Conservation (phyloP, 2,329 filamentous ascomycete species). For the Simplicillium sp. region DNA sequence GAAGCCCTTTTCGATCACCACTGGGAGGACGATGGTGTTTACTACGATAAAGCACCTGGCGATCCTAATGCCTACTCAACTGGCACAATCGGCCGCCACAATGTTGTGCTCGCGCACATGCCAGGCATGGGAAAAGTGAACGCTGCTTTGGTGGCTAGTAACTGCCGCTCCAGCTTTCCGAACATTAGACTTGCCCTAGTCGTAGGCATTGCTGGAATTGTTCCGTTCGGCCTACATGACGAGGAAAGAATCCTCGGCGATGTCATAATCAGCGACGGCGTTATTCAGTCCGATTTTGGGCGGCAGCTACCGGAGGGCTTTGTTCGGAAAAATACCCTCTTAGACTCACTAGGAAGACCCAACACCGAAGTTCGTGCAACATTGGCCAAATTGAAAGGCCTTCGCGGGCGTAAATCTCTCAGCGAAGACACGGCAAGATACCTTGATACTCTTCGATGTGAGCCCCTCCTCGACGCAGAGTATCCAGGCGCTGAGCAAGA, state of each 20-base stretch:
- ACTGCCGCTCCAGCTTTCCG: constrained; percentile 8
- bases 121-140: constrained; percentile 16
- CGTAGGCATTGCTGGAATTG: constrained; percentile 12
- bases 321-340: constrained; percentile 10
- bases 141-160: constrained; percentile 11
- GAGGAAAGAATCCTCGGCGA: constrained; percentile 16
- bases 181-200: constrained; percentile 12
- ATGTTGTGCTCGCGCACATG: constrained; percentile 19
- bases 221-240: constrained; percentile 6
- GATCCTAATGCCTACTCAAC: constrained; percentile 18
- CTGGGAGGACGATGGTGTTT: constrained; percentile 4
- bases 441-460: constrained; percentile 1
- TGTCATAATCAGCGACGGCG: constrained; percentile 16
- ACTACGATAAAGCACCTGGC: constrained; percentile 11
- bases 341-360: constrained; percentile 10
- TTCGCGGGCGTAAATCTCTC: constrained; percentile 6
- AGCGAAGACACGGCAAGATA: constrained; percentile 3
- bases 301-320: constrained; percentile 12
- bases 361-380: constrained; percentile 11
- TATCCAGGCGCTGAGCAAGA: constrained; percentile 18
- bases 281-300: constrained; percentile 20
- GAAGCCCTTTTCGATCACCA: constrained; percentile 2
- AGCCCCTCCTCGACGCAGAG: constrained; percentile 3
- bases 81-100: constrained; percentile 13
- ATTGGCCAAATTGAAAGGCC: constrained; percentile 15